Percentiles rank a stretch among this genome's conserved stretches.
Conservation (phyloP, 257 asterid species). For the Rauvolfia tetraphylla region DNA sequence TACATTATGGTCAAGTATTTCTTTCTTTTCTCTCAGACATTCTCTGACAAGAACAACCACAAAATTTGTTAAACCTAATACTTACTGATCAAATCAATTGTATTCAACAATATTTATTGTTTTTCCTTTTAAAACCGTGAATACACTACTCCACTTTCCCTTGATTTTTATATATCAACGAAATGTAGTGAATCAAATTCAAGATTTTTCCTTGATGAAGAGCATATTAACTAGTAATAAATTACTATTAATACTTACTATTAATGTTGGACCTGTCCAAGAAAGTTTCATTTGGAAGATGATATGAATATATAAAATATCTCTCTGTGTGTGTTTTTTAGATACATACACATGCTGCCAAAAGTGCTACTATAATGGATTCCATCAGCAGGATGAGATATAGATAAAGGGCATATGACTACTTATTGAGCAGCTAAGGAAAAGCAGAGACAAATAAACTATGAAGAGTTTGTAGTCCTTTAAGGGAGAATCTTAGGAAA, state of each 20-base stretch:
- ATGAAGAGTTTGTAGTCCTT: slow-evolving; percentile 38
- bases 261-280: neutral
- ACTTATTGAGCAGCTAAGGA: slow-evolving; percentile 26
- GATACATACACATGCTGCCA: neutral
- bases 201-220: neutral
- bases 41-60: neutral
- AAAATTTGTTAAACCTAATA: neutral
- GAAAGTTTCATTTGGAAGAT: neutral
- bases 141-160: too few relatives aligned
- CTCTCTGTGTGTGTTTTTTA: too few relatives aligned
- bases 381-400: neutral
- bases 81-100: neutral
- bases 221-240: neutral
- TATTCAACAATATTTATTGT: neutral
- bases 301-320: too few relatives aligned
- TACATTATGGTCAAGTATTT: neutral
- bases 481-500: slow-evolving; percentile 63
- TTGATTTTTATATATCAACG: neutral
- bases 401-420: neutral
- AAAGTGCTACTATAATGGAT: neutral
- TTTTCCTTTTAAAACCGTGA: neutral
- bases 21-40: neutral
- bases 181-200: neutral
- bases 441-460: slow-evolving; percentile 11
- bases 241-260: neutral